Base-by-base conservation (phyloP, 1,284 basidiomycete genomes). In the Phellopilus nigrolimitatus region DNA sequence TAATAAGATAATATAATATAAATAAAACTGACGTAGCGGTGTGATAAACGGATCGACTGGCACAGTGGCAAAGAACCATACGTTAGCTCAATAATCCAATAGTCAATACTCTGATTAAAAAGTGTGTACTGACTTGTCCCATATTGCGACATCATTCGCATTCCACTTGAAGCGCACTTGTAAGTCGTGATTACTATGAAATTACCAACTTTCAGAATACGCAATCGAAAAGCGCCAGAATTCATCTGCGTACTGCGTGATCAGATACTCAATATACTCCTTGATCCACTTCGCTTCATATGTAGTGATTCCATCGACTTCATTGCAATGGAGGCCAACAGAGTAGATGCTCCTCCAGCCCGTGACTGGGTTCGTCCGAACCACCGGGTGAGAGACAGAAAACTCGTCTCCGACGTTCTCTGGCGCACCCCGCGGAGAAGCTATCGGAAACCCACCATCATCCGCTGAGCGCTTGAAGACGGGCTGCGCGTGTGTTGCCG, bases 161-260 rank as follows among this genome's bases (percentile, higher is more conserved):
- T 66, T 62, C 72, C 75, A 76, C 31, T 66, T 64, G 68, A 72
- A 71, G 24, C 75, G 65, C 15, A 73, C 71, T 60, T 76, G 74
- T 17, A 73, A 55, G 51, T 72, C 68, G 56, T 73, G 71, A 58
- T 70, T 71, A 48, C 48, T 50, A 13, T 19, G n/a, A 5, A 34
- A 8, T 1, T 9, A 33, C 17, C n/a, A 37, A 24, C 9, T 25
- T 25, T 25, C 6, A 15, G 3, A 47, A 39, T 17, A 38, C 4
- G 10, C 15, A 13, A 19, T 9, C 36, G 22, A 39, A 17, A 10
- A 7, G 12, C 10, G 17, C 4, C 21, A 27, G 13, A 9, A 13
- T 22, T 13, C n/a, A 6, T 21, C 12, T 17, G 30, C 37, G 36
- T 37, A 51, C 49, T 59, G 51, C 12, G 56, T 57, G 34, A 58